Base-by-base conservation (phyloP, 2,329 filamentous ascomycete genomes). In the Akanthomyces dipterigenus region DNA sequence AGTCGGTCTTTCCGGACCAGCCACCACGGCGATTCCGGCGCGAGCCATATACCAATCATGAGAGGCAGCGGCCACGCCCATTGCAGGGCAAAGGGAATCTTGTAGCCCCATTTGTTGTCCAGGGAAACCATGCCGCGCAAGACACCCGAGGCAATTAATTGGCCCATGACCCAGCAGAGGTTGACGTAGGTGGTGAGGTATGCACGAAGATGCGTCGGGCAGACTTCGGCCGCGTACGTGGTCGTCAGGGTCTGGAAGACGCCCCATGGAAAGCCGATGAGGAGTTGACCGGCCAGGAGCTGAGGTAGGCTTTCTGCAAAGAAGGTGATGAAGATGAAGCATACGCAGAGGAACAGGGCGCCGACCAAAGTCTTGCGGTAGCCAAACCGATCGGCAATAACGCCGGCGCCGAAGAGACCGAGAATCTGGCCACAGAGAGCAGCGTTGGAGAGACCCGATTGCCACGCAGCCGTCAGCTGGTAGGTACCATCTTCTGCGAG, bases 391-490 rank as follows among this genome's bases (percentile, higher is more conserved):
- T 84, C 79, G 9, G 78, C 75, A 7, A 82, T 67, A 61, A 76
- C 72, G 16, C 82, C 82, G 62, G 77, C 80, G 56, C 79, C 34
- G 57, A 82, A 75, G 3, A 82, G 73, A 1, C 82, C 82, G 1
- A 83, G 45, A 24, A 84, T 79, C 60, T 79, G 74, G 12, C 82
- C 82, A 2, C 75, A 75, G 5, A 77, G 72, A 0, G 77, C 74
- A 11, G 76, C 81, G 49, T 81, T 82, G 46, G 73, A 75, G 3
- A 84, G 70, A 7, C 76, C 80, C 2, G 80, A 75, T 67, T 83
- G 81, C 82, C 82, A 84, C 0, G 76, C 70, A 1, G 78, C 77
- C 1, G 77, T 76, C 53, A 84, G 69, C 62, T 81, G 70, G 62
- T 81, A 81, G 0, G 65, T 70, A 1, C 74, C 77, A 31, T 78